These are phyloP conservation scores for Astrocystis sublimbata DNA, from an alignment of 495 filamentous ascomycete genomes.

Conservation along the genomic window DNA sequence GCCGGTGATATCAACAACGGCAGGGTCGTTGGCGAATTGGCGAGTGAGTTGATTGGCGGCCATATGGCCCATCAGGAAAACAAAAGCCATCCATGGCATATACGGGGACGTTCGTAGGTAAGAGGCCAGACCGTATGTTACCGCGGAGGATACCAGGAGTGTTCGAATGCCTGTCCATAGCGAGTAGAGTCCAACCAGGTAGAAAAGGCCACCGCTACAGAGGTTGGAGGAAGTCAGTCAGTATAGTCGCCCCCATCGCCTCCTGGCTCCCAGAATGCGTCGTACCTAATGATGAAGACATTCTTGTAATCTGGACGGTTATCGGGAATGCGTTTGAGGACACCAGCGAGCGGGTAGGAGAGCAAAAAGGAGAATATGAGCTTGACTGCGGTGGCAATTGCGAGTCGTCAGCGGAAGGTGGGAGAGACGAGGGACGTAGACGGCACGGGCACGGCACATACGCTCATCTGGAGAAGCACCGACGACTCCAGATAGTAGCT, in stretches of 20 bases:
- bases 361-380: constrained; percentile 87
- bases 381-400: constrained; percentile 65
- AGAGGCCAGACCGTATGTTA: constrained; percentile 78
- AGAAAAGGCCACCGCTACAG: constrained; percentile 63
- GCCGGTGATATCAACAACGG: constrained; percentile 82
- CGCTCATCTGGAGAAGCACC: constrained; percentile 87
- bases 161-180: constrained; percentile 86
- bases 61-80: constrained; percentile 95
- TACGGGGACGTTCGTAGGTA: constrained; percentile 80
- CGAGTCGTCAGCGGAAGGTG: constrained; percentile 15
- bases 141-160: constrained; percentile 73
- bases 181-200: constrained; percentile 91
- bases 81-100: constrained; percentile 98
- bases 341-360: constrained; percentile 86
- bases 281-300: constrained; percentile 75
- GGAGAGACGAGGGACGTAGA: neutral
- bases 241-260: neutral
- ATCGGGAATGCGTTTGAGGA: constrained; percentile 92
- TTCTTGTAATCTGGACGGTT: constrained; percentile 83
- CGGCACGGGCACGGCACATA: constrained; percentile 39
- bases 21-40: constrained; percentile 64
- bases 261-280: neutral
- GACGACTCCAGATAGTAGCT: constrained; percentile 72
- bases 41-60: constrained; percentile 83
- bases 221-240: constrained; percentile 14